phyloP scores from a whole-genome alignment of 306 rosid species.

The Dalbergia cochinchinensis region DNA sequence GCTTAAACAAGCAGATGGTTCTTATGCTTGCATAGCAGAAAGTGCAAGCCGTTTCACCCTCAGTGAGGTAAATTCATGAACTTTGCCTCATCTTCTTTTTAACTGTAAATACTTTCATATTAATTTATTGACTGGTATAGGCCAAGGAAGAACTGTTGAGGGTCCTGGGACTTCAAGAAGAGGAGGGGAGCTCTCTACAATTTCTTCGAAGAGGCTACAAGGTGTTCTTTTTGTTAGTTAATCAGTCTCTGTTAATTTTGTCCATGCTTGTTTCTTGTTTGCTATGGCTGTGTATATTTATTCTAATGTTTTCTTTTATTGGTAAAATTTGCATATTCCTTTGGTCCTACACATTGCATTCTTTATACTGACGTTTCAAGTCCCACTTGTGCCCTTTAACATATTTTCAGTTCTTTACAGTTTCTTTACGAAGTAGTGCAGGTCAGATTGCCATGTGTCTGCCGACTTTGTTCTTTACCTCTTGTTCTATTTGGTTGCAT shows the following conservation, averaged over 20 bases:
- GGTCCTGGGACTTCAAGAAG: conserved; percentile 94
- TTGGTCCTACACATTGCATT: conserved; percentile 15
- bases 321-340: conserved; percentile 19
- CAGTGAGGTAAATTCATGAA: conserved; percentile 71
- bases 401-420: background rate
- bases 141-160: conserved; percentile 90
- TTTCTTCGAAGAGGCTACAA: conserved; percentile 97
- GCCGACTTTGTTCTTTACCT: background rate
- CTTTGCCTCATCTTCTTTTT: conserved; percentile 45
- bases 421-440: conserved; percentile 13
- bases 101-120: conserved; percentile 19
- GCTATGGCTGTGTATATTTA: background rate
- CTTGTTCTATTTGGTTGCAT: background rate
- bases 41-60: conserved; percentile 89
- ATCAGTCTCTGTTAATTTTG: conserved; percentile 31
- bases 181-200: conserved; percentile 89
- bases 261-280: conserved; percentile 28
- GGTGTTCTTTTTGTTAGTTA: conserved; percentile 56
- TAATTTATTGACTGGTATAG: conserved; percentile 62
- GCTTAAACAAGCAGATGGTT: conserved; percentile 96
- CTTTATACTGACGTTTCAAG: background rate
- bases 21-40: conserved; percentile 94
- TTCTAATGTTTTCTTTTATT: background rate
- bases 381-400: conserved; percentile 5
- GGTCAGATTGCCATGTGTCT: background rate